A percentile compares a stretch with the other conserved stretches of the same genome.
phyloP scores from a whole-genome alignment of 169 alveolate genomes.

The Toxoplasma gondii region DNA sequence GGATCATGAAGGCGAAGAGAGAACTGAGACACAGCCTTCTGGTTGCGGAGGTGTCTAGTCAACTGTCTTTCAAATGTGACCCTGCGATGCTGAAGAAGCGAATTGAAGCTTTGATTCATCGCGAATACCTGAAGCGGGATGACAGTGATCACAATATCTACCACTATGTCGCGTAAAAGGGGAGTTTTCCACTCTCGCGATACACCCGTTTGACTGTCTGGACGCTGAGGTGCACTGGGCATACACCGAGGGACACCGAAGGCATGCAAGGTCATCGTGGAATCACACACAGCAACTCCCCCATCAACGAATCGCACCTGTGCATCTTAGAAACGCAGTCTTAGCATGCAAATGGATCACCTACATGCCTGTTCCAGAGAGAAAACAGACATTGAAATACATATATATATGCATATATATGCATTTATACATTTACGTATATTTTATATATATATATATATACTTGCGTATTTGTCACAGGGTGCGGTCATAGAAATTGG shows the following conservation, averaged over 20 bases:
- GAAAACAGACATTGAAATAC: background rate
- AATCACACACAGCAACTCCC: too few species aligned
- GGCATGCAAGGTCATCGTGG: too few species aligned
- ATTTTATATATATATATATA: too few species aligned
- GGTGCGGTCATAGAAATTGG: too few species aligned
- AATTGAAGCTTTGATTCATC: constrained; percentile 18
- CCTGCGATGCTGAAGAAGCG: constrained; percentile 8
- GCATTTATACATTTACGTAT: background rate
- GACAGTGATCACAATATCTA: constrained; percentile 9
- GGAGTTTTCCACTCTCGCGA: too few species aligned
- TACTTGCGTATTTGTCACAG: too few species aligned
- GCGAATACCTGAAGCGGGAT: constrained; percentile 49
- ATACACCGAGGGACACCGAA: too few species aligned
- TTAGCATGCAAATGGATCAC: background rate
- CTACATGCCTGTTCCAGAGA: background rate
- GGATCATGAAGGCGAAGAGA: constrained; percentile 25
- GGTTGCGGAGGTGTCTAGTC: background rate
- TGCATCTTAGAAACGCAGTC: too few species aligned
- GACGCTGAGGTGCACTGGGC: too few species aligned
- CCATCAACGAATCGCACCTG: too few species aligned
- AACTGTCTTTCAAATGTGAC: background rate
- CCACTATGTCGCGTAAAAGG: constrained; percentile 13
- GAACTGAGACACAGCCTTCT: constrained; percentile 8
- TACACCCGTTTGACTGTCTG: too few species aligned
- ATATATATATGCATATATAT: background rate